phyloP scores from a whole-genome alignment of 192 early-diverging fungal genomes.

The Spizellomyces punctatus region DNA sequence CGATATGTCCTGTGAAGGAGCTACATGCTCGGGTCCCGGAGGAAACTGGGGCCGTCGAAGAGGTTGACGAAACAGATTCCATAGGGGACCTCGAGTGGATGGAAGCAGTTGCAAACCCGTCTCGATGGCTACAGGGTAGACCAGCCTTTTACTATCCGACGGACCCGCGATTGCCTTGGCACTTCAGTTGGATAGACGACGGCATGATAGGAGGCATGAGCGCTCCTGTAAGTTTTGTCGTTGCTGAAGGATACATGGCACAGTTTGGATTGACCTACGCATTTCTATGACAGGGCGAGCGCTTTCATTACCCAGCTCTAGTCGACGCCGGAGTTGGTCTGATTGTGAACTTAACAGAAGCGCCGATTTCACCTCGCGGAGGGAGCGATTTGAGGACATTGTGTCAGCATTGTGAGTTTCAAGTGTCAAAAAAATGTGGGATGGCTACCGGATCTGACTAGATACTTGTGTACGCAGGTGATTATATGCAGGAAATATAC shows the following conservation, averaged over 20 bases:
- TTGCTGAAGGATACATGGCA: background rate
- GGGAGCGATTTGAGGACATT: background rate
- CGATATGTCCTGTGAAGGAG: background rate
- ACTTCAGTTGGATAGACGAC: conserved; percentile 51
- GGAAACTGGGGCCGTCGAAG: background rate
- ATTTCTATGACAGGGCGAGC: conserved; percentile 29
- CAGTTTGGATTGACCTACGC: background rate
- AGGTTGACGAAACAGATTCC: background rate
- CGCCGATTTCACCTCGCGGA: conserved; percentile 32
- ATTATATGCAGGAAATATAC: conserved; percentile 23
- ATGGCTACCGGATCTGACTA: no score
- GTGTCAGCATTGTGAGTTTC: conserved; percentile 19
- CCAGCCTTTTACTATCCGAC: conserved; percentile 37
- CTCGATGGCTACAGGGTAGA: conserved; percentile 11
- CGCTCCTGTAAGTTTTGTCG: conserved; percentile 30
- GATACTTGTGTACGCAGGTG: conserved; percentile 6
- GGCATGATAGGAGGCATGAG: conserved; percentile 44
- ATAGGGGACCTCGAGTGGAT: conserved; percentile 5
- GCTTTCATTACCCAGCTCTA: conserved; percentile 43
- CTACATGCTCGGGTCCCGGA: background rate
- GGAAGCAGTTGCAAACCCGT: background rate
- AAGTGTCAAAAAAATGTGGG: background rate
- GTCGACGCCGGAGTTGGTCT: conserved; percentile 36
- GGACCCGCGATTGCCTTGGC: conserved; percentile 46
- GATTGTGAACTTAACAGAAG: conserved; percentile 54